Percentiles rank a stretch among this genome's conserved stretches.
Conservation (phyloP, 495 filamentous ascomycete species). For the Astrocystis sublimbata region DNA sequence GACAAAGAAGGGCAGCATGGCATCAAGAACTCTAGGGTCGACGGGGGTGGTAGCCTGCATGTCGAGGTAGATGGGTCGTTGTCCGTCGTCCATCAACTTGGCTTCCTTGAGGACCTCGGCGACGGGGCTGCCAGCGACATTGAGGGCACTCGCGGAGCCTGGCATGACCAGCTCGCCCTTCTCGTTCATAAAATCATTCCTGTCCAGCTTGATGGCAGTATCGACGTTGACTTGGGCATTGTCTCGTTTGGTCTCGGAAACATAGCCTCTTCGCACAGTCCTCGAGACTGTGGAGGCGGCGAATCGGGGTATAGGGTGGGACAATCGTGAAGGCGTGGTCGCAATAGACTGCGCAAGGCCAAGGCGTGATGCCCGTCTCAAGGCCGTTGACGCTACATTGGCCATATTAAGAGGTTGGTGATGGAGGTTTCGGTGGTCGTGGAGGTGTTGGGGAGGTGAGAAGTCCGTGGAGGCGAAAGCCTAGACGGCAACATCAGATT, state of each 20-base stretch:
- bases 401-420: constrained; percentile 58
- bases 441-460: neutral
- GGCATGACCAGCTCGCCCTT: constrained; percentile 67
- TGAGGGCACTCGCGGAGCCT: constrained; percentile 50
- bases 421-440: constrained; percentile 22
- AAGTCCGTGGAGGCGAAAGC: constrained; percentile 20
- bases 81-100: constrained; percentile 89
- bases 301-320: constrained; percentile 46
- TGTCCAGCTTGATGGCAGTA: constrained; percentile 78
- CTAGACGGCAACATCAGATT: too few species aligned
- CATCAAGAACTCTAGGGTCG: constrained; percentile 91
- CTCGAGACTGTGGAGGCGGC: constrained; percentile 31
- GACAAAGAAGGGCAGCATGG: constrained; percentile 93
- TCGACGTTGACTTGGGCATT: constrained; percentile 83
- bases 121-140: constrained; percentile 70
- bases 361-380: constrained; percentile 77
- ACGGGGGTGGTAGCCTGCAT: constrained; percentile 98
- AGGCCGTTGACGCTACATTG: constrained; percentile 65
- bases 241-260: constrained; percentile 77
- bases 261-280: constrained; percentile 62
- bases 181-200: constrained; percentile 72
- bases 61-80: constrained; percentile 93
- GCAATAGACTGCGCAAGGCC: constrained; percentile 57
- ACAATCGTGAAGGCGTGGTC: constrained; percentile 48
- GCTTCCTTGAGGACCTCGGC: constrained; percentile 90